Conservation (phyloP, 1,284 basidiomycete genomes). For the Moesziomyces parantarcticus region DNA sequence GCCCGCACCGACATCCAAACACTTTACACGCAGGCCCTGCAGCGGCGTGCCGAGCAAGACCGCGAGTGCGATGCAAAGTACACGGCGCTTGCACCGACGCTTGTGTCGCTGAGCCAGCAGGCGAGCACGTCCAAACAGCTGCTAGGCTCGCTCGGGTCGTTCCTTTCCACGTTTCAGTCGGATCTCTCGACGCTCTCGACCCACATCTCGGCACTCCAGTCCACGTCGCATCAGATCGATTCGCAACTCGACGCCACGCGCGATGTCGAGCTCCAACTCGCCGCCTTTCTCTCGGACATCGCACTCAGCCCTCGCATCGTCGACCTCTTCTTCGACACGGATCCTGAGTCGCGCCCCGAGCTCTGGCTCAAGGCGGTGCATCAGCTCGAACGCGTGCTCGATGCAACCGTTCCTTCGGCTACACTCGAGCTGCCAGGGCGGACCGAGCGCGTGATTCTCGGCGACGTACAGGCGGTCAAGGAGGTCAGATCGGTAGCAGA, state of each 20-base stretch:
- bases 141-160: constrained; percentile 84
- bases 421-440: background rate
- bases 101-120: constrained; percentile 73
- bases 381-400: constrained; percentile 81
- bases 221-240: constrained; percentile 88
- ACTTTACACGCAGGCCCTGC: constrained; percentile 19
- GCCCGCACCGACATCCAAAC: constrained; percentile 16
- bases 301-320: constrained; percentile 84
- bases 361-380: constrained; percentile 81
- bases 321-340: constrained; percentile 83
- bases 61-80: constrained; percentile 9
- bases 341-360: constrained; percentile 69
- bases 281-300: constrained; percentile 81
- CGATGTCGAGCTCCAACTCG: constrained; percentile 86
- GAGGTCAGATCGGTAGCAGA: constrained; percentile 85
- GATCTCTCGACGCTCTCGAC: constrained; percentile 93
- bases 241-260: constrained; percentile 82
- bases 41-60: background rate
- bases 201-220: constrained; percentile 92
- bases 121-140: constrained; percentile 73
- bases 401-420: constrained; percentile 74
- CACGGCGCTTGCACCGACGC: constrained; percentile 15
- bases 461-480: constrained; percentile 74
- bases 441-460: background rate
- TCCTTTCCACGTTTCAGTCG: constrained; percentile 92